These are phyloP conservation scores for Syzygium jambos DNA, from an alignment of 345 rosid species.

Conservation along the genomic window DNA sequence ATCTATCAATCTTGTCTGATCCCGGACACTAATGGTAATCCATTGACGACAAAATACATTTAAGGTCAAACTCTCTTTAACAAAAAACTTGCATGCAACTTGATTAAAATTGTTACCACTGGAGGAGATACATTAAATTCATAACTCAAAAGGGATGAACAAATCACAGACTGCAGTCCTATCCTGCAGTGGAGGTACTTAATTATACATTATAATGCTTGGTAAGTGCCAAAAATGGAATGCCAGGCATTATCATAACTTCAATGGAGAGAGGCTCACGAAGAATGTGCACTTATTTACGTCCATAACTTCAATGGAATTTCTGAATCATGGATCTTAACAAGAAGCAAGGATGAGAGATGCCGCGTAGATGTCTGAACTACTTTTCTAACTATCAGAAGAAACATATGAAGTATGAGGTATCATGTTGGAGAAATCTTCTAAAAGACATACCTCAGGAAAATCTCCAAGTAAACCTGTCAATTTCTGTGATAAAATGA, in stretches of 20 bases:
- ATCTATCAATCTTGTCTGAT: neutral
- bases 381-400: neutral
- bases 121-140: neutral
- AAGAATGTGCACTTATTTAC: neutral
- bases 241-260: neutral
- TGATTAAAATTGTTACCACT: neutral
- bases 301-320: neutral
- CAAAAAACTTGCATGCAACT: neutral
- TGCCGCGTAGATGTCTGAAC: neutral
- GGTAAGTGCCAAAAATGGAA: neutral
- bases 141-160: neutral
- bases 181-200: neutral
- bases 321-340: neutral
- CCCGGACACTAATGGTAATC: neutral
- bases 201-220: neutral
- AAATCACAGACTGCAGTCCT: neutral
- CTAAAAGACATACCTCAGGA: slow-evolving; percentile 59
- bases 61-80: neutral
- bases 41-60: neutral
- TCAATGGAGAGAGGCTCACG: neutral
- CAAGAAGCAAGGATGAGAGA: neutral
- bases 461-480: slow-evolving; percentile 69
- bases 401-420: neutral
- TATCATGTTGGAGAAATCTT: neutral
- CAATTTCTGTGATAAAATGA: slow-evolving; percentile 75